Conservation (phyloP, 805 yeast species). For the Candida corydali region DNA sequence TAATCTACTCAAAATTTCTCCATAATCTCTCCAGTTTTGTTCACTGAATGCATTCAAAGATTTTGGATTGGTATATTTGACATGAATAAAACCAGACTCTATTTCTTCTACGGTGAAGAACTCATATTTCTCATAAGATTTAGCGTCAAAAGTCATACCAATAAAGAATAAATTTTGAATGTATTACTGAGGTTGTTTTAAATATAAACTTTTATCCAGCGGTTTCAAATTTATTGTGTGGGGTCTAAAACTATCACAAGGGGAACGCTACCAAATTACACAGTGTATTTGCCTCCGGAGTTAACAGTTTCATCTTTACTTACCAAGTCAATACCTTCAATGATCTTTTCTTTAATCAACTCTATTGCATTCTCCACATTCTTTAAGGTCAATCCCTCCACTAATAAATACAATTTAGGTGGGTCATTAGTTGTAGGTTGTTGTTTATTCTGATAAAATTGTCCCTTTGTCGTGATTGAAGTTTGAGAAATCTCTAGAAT, state of each 20-base stretch:
- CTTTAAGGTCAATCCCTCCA: constrained; percentile 67
- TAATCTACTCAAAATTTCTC: constrained; percentile 42
- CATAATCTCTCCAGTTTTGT: constrained; percentile 55
- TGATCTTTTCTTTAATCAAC: constrained; percentile 49
- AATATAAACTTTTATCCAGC: constrained; percentile 1
- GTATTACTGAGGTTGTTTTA: no score
- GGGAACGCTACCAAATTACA: neutral
- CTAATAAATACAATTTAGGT: constrained; percentile 69
- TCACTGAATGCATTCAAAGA: constrained; percentile 55
- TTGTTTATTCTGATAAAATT: constrained; percentile 45
- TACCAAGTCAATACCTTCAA: constrained; percentile 52
- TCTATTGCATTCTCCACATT: constrained; percentile 59
- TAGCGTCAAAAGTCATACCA: constrained; percentile 17
- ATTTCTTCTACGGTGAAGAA: constrained; percentile 38
- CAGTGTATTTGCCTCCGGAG: constrained; percentile 46
- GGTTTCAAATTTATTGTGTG: constrained; percentile 1
- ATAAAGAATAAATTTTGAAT: no score
- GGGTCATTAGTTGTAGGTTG: constrained; percentile 44
- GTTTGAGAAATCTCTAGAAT: constrained; percentile 70
- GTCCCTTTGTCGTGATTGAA: constrained; percentile 80
- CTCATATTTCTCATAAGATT: constrained; percentile 20
- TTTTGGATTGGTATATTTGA: constrained; percentile 60
- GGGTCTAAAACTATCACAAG: neutral
- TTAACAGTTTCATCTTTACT: constrained; percentile 40
- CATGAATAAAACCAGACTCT: constrained; percentile 47